Evolutionary conservation across 352 stramenopile genomes (phyloP).

Genomic region (Phytophthora pluvialis): DNA sequence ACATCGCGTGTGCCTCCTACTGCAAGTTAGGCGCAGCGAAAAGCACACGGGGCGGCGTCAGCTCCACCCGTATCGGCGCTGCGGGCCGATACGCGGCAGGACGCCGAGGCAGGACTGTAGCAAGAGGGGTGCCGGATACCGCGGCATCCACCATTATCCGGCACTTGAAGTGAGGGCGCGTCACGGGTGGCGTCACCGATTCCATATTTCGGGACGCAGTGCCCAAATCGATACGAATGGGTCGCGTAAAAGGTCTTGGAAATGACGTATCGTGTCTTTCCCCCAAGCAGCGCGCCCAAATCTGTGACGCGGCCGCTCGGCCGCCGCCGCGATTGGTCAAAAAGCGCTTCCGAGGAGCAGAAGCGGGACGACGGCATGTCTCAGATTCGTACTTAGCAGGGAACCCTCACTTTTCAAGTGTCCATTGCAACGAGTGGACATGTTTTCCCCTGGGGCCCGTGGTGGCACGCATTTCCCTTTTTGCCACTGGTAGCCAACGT

Average conservation of each 20-base stretch:
- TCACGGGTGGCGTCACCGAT: background rate
- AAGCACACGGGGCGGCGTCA: too few relatives aligned
- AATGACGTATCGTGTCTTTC: conserved; percentile 36
- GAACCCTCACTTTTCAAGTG: conserved; percentile 32
- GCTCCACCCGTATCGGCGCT: too few relatives aligned
- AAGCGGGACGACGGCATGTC: conserved; percentile 27
- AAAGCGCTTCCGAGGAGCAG: background rate
- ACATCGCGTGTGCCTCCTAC: background rate
- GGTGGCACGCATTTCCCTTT: conserved; percentile 29
- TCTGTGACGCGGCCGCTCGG: conserved; percentile 20
- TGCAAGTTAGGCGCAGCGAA: too few relatives aligned
- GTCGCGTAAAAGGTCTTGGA: too few relatives aligned
- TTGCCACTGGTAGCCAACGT: conserved; percentile 20
- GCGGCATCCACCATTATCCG: background rate
- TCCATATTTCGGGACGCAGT: too few relatives aligned
- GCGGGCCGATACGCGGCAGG: background rate
- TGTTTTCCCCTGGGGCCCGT: conserved; percentile 23
- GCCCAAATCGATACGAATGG: too few relatives aligned
- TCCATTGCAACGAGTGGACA: conserved; percentile 28
- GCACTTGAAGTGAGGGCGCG: conserved; percentile 23
- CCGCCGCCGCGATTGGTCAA: conserved; percentile 6
- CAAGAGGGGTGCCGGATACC: background rate
- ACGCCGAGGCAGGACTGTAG: background rate
- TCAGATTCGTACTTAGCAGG: conserved; percentile 28
- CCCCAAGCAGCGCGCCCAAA: conserved; percentile 9